Percentiles rank a stretch among this genome's conserved stretches.
Evolutionary conservation across 306 rosid species (phyloP).

Genomic region (Luffa acutangula): DNA sequence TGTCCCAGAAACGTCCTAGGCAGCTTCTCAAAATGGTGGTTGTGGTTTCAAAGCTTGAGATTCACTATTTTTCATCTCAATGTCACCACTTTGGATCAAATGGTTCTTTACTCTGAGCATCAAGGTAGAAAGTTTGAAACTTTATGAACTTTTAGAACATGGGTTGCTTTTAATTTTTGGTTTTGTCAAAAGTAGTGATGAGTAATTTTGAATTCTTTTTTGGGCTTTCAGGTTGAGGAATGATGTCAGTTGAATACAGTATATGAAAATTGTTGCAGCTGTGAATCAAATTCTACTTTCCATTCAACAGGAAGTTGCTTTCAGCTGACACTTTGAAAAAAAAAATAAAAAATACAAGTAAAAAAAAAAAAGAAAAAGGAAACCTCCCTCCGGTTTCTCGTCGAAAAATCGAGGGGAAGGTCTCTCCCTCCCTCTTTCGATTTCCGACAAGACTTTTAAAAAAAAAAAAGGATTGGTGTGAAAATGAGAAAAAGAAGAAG

Average conservation of each 20-base stretch:
- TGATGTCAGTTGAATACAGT: constrained; percentile 60
- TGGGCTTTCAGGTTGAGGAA: constrained; percentile 56
- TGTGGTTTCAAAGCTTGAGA: constrained; percentile 49
- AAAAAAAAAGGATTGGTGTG: too few relatives aligned
- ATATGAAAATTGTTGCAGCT: constrained; percentile 81
- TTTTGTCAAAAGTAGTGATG: background rate
- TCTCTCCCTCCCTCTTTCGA: too few relatives aligned
- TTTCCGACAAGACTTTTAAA: too few relatives aligned
- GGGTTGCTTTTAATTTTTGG: background rate
- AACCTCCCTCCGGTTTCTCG: too few relatives aligned
- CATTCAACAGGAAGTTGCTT: constrained; percentile 35
- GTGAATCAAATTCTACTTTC: constrained; percentile 58
- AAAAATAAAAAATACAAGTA: too few relatives aligned
- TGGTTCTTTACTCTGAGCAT: constrained; percentile 83
- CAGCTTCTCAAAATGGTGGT: constrained; percentile 55
- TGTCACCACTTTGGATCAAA: constrained; percentile 38
- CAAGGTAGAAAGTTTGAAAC: constrained; percentile 33
- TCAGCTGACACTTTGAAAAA: constrained; percentile 27
- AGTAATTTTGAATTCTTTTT: background rate
- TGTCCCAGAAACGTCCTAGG: constrained; percentile 37
- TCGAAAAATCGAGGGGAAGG: too few relatives aligned
- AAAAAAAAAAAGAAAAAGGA: background rate
- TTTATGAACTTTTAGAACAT: background rate
- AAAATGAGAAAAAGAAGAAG: too few relatives aligned
- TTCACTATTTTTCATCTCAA: constrained; percentile 75